Percentiles rank a stretch among this genome's conserved stretches.
Conservation (phyloP, 192 early-diverging fungal genomes). For the Geosiphon pyriformis region DNA sequence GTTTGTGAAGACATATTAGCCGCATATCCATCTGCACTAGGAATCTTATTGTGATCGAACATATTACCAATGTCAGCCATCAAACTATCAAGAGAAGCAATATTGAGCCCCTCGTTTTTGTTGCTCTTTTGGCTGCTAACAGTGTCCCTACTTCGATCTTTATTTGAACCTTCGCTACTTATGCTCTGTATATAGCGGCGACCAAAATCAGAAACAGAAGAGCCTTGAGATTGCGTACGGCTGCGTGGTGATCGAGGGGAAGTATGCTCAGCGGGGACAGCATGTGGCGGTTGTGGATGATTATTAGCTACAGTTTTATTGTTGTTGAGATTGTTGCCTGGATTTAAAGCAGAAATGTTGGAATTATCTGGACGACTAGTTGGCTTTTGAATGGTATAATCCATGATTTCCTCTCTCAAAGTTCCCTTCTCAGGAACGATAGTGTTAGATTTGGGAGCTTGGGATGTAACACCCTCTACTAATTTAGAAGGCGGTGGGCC, state of each 20-base stretch:
- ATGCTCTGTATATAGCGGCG: slow-evolving; percentile 23
- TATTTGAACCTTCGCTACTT: slow-evolving; percentile 17
- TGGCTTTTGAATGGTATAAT: slow-evolving; percentile 16
- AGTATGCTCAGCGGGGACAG: slow-evolving; percentile 10
- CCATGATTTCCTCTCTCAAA: slow-evolving; percentile 16
- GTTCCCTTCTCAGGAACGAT: slow-evolving; percentile 21
- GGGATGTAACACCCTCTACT: slow-evolving; percentile 5
- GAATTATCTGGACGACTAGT: slow-evolving; percentile 13
- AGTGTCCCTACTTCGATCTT: slow-evolving; percentile 15
- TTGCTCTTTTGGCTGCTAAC: slow-evolving; percentile 16
- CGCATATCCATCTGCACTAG: too few relatives aligned
- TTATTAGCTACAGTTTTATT: slow-evolving; percentile 9
- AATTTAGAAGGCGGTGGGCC: background rate
- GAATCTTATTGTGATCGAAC: slow-evolving; percentile 25
- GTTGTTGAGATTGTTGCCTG: background rate
- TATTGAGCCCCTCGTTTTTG: slow-evolving; percentile 34
- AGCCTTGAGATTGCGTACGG: slow-evolving; percentile 21
- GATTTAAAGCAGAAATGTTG: background rate
- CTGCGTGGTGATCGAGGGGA: slow-evolving; percentile 15
- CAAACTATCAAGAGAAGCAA: slow-evolving; percentile 62
- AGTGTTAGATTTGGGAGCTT: slow-evolving; percentile 14
- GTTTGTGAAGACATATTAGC: slow-evolving; percentile 9
- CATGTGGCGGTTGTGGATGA: slow-evolving; percentile 10
- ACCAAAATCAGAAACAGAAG: slow-evolving; percentile 19
- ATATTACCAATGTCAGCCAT: slow-evolving; percentile 73